Conservation (phyloP, 2,329 filamentous ascomycete genomes). For the Nigrospora sphaerica region DNA sequence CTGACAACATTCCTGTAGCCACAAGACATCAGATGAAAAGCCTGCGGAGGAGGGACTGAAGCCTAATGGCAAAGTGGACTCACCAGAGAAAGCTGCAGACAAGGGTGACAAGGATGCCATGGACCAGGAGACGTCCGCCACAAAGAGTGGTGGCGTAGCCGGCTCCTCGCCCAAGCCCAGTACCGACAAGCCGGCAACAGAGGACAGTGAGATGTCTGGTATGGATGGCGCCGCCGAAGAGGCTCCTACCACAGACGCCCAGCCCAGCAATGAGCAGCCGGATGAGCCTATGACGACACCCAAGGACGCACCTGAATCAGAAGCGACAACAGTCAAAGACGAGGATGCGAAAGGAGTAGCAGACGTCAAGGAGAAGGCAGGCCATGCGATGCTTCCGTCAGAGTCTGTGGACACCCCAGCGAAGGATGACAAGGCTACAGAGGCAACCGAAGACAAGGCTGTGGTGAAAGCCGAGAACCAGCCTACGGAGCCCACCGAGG, state of each 20-base stretch:
- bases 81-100: not conserved
- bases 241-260: conserved; percentile 1
- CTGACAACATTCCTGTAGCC: conserved; percentile 6
- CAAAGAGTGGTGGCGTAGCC: conserved; percentile 12
- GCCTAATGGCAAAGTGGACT: conserved; percentile 14
- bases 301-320: conserved; percentile 2
- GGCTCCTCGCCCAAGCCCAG: conserved; percentile 7
- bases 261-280: not conserved
- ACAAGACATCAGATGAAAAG: conserved; percentile 10
- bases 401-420: not conserved
- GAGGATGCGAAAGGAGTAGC: not conserved
- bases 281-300: not conserved
- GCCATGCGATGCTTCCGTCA: too few species aligned
- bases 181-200: not conserved
- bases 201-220: conserved; percentile 12
- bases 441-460: too few species aligned
- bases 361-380: too few species aligned
- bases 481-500: too few species aligned
- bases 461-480: too few species aligned
- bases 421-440: not conserved
- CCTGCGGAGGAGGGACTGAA: conserved; percentile 7
- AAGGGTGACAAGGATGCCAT: conserved; percentile 4
- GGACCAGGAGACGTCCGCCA: conserved; percentile 14
- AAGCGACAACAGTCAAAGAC: conserved; percentile 1
- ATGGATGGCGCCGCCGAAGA: conserved; percentile 8